Base-by-base conservation (phyloP, 495 filamentous ascomycete species). In the Trichoderma reesei region DNA sequence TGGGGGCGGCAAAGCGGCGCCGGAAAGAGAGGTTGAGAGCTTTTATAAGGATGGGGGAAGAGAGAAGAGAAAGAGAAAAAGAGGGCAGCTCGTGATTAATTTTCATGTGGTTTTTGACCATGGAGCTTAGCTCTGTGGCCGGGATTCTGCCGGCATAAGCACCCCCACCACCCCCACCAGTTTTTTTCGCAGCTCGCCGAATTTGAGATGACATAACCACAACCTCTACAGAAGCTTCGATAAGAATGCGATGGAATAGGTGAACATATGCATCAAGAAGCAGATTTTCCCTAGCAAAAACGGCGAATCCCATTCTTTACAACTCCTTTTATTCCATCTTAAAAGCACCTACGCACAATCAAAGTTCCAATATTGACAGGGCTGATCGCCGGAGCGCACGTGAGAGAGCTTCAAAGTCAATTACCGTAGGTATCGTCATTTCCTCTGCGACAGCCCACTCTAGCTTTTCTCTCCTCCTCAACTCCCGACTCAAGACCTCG, bases 101-200 rank as follows among this genome's bases (percentile, higher is more conserved):
- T 56, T 56, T 56, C 51, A 56, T 56, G 51, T 56, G 51, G 51
- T 56, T 56, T 26, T 56, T 56, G 51, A 56, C 51, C 51, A 20
- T n/a, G 8, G 20, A 56, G 51, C 51, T 56, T 34, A 56, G 51
- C 51, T 56, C 34, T 34, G 20, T 0, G 34, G 3, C 51, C 51
- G 51, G 11, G 10, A 31, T 56, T 56, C 51, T 56, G 31, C 51
- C 51, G 51, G 51, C 51, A 33, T 56, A 9, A 56, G 31, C 51
- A 56, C 51, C 51, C 46, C 51, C 51, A 56, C 51, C 51, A 56
- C 26, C 51, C 26, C 51, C 51, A 56, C 51, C 51, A 33, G 33
- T 34, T 46, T 56, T 56, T 34, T n/a, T 9, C 16, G 41, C 26
- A 26, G 26, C 26, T 26, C 26, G 26, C 26, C 26, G 26, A 26